phyloP scores from a whole-genome alignment of 441 rosid species.

The Erysimum pusillum region DNA sequence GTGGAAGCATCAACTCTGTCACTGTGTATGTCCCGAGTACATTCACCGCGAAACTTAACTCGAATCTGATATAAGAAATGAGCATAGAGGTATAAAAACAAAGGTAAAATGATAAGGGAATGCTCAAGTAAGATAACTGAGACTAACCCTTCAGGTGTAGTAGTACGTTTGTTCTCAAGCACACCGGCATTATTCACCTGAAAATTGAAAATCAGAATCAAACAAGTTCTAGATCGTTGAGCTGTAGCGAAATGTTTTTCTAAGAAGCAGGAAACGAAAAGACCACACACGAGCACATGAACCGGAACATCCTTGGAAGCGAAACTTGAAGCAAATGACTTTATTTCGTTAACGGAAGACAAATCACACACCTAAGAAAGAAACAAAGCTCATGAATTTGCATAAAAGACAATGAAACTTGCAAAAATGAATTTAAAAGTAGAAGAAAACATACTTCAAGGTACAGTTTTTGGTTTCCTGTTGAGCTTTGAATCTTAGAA shows the following conservation, averaged over 20 bases:
- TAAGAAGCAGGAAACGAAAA: no score
- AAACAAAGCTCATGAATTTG: slow-evolving; percentile 24
- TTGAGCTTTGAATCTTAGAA: slow-evolving; percentile 68
- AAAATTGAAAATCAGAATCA: slow-evolving; percentile 10
- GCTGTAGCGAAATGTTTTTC: no score
- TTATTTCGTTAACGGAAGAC: slow-evolving; percentile 74
- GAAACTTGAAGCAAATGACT: slow-evolving; percentile 80
- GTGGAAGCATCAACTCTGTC: slow-evolving; percentile 80
- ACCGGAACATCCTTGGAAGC: slow-evolving; percentile 76
- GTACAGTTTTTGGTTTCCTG: slow-evolving; percentile 81
- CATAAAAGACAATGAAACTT: slow-evolving; percentile 35
- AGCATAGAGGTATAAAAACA: background rate
- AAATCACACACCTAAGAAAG: slow-evolving; percentile 82
- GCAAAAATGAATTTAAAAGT: background rate
- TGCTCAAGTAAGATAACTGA: slow-evolving; percentile 20
- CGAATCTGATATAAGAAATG: slow-evolving; percentile 57
- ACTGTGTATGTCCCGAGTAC: slow-evolving; percentile 82
- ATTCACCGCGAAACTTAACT: slow-evolving; percentile 79
- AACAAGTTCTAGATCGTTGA: background rate
- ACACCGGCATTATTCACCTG: slow-evolving; percentile 92
- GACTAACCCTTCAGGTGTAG: slow-evolving; percentile 79
- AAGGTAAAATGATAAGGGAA: background rate
- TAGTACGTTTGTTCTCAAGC: slow-evolving; percentile 65
- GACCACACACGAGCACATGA: slow-evolving; percentile 77
- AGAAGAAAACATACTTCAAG: slow-evolving; percentile 62